These are phyloP conservation scores for Nakazawaea wickerhamii DNA, from an alignment of 805 yeast genomes.

Conservation along the genomic window DNA sequence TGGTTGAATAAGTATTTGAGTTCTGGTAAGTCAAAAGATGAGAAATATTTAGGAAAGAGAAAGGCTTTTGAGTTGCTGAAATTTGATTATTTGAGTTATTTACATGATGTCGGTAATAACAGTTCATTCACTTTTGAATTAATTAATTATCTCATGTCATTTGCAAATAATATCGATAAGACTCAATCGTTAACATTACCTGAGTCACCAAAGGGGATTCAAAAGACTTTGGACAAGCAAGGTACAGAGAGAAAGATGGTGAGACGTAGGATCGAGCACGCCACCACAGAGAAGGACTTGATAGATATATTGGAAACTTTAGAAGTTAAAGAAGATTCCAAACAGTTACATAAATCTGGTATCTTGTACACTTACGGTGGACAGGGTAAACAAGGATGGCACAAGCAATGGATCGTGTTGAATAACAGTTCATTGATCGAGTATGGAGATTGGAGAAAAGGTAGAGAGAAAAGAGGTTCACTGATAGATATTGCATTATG, in stretches of 20 bases:
- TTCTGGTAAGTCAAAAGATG: constrained; percentile 28
- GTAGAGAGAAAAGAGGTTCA: constrained; percentile 50
- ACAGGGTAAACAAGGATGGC: constrained; percentile 70
- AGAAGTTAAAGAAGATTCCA: constrained; percentile 5
- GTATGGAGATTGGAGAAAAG: constrained; percentile 76
- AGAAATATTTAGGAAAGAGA: constrained; percentile 25
- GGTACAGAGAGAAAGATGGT: constrained; percentile 17
- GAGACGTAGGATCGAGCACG: constrained; percentile 16
- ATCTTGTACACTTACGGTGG: constrained; percentile 55
- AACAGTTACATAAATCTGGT: constrained; percentile 31
- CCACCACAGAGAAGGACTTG: constrained; percentile 18
- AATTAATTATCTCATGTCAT: constrained; percentile 1
- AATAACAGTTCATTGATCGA: constrained; percentile 64
- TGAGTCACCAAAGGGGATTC: constrained; percentile 15
- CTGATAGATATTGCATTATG: constrained; percentile 73
- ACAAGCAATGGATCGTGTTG: constrained; percentile 80
- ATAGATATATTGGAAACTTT: constrained; percentile 41
- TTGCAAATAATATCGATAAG: constrained; percentile 7
- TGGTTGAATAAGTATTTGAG: constrained; percentile 29
- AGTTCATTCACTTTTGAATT: not conserved
- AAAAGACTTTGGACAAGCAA: constrained; percentile 12
- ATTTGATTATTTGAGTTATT: constrained; percentile 24
- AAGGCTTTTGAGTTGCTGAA: constrained; percentile 27
- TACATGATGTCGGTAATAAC: constrained; percentile 20
- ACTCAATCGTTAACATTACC: not conserved